Evolutionary conservation across 108 stramenopile genomes (phyloP), one percentile per base, ranked within the genome.

Genomic region (Conticribra guillardii): DNA sequence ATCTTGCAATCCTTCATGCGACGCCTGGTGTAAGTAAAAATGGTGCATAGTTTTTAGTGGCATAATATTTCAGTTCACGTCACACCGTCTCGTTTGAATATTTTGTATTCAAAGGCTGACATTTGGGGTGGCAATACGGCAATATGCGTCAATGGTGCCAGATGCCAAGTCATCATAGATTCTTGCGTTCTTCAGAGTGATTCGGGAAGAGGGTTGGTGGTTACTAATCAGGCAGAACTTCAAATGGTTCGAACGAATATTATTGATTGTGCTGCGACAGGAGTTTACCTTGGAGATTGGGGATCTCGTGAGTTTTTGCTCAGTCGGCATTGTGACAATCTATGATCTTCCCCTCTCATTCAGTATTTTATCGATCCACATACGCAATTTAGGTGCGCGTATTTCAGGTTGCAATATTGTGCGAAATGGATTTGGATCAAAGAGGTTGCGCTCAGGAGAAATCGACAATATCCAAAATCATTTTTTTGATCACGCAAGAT

Each of bases 91-190:
- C n/a, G n/a, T n/a, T n/a, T n/a, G n/a, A n/a, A n/a, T n/a, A n/a
- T n/a, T n/a, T n/a, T n/a, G n/a, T n/a, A n/a, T n/a, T n/a, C n/a
- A n/a, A n/a, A 51, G 50, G 57, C 60, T 16, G 77, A 82, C 24
- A 64, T 82, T 21, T 82, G 82, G 76, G 50, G 33, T 22, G 82
- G 82, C 22, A 82, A 82, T 50, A 60, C 65, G 27, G 76, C 67
- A 0, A 26, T 82, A 0, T 28, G 54, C 2, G 47, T 73, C 0
- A 58, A 69, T 61, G 75, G 75, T 3, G 34, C 41, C 1, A 37
- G 54, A 44, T 57, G 77, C 15, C 60, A 60, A 14, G 72, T 73
- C 2, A 23, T 30, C 17, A 61, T 82, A 9, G 72, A 74, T 15
- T 68, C 59, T 29, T 82, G 82, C 64, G 56, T 64, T 23, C 32